Evolutionary conservation across 768 basidiomycete genomes (phyloP).

Genomic region (Postia placenta): DNA sequence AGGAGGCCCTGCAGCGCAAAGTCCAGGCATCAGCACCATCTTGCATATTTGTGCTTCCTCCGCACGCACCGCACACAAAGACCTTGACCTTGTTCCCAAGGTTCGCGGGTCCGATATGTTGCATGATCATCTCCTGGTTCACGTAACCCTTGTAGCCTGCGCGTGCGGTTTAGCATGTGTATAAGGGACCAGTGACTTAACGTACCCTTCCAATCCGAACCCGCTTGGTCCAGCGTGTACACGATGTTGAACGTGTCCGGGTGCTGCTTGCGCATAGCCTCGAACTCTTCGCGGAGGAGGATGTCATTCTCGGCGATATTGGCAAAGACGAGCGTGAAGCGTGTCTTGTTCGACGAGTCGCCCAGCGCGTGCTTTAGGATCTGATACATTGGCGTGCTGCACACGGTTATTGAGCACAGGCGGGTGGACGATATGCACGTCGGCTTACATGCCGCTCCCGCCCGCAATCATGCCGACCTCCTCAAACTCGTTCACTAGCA

Average conservation of each 20-base stretch:
- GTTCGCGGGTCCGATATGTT: constrained; percentile 59
- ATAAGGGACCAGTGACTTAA: no score
- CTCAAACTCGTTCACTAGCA: constrained; percentile 72
- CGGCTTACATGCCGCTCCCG: constrained; percentile 81
- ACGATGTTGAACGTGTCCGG: constrained; percentile 74
- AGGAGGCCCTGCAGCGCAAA: constrained; percentile 56
- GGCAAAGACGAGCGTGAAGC: constrained; percentile 88
- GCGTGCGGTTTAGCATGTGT: constrained; percentile 5
- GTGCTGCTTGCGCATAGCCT: constrained; percentile 59
- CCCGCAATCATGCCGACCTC: constrained; percentile 88
- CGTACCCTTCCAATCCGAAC: constrained; percentile 52
- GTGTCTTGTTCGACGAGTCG: constrained; percentile 81
- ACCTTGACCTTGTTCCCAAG: constrained; percentile 78
- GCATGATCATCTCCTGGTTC: constrained; percentile 62
- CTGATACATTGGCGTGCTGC: constrained; percentile 80
- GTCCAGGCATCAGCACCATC: neutral
- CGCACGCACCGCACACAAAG: constrained; percentile 74
- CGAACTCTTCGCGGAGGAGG: constrained; percentile 74
- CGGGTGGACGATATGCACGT: neutral
- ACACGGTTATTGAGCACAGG: neutral
- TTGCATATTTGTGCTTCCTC: neutral
- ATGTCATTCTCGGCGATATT: constrained; percentile 91
- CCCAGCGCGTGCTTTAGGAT: constrained; percentile 68
- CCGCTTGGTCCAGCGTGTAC: constrained; percentile 80
- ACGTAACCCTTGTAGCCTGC: constrained; percentile 71